phyloP scores from a whole-genome alignment of 495 filamentous ascomycete genomes.

The Cenococcum geophilum region DNA sequence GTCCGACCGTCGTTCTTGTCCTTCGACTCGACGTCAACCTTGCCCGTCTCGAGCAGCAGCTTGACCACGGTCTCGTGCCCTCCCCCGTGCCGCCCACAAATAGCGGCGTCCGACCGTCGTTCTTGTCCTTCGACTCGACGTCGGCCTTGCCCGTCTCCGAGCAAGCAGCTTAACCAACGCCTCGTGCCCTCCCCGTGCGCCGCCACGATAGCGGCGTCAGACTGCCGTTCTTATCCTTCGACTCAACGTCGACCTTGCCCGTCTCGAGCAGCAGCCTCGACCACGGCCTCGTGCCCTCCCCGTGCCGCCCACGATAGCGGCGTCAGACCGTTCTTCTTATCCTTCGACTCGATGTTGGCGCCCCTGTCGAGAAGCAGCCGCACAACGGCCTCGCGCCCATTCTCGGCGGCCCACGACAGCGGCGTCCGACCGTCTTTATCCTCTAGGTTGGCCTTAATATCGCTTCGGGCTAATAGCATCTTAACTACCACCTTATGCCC shows the following conservation, averaged over 20 bases:
- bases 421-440: no score
- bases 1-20: no score
- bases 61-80: no score
- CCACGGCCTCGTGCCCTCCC: no score
- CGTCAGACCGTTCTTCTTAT: background rate
- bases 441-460: no score
- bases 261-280: background rate
- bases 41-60: no score
- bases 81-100: background rate
- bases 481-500: background rate
- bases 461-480: background rate
- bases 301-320: background rate
- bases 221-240: background rate
- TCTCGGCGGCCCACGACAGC: no score
- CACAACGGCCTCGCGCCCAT: no score
- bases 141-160: no score
- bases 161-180: background rate
- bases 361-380: no score
- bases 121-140: no score
- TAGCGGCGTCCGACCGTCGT: conserved; percentile 3
- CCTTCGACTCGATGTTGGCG: background rate
- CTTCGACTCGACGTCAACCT: no score
- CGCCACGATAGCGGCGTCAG: background rate
- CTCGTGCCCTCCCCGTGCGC: background rate
- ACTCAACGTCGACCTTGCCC: background rate